Base-by-base conservation (phyloP, 202 grass and related monocot species). In the Schoenoplectus triqueter region DNA sequence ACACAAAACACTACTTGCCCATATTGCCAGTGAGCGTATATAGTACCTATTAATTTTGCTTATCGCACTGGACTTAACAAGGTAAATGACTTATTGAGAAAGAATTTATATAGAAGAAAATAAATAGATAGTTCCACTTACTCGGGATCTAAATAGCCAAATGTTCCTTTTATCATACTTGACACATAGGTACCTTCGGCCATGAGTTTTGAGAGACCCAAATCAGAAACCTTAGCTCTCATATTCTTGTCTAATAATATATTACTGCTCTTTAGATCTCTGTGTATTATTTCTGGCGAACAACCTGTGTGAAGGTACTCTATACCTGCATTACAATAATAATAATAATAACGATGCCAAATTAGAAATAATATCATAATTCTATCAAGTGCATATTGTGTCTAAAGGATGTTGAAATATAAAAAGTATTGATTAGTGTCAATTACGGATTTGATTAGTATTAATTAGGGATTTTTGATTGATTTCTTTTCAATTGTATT, bases 241-340 rank as follows among this genome's bases (percentile, higher is more conserved):
- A 86, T 86, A 69, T 80, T 78, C 39, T 79, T 86, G 49, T 86
- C 84, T 79, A 86, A 55, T 41, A 86, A 65, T 79, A 86, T 86
- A 80, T 86, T 86, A 22, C 61, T 86, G 47, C 71, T 86, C 48
- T 86, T 86, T 19, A 86, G 39, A 47, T 86, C 84, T 59, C 84
- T 51, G 77, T 86, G 84, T 67, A 86, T 86, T 7, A 86, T 55
- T 55, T 45, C 64, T 22, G 84, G 84, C 7, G 66, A 79, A 74
- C 84, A 86, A 2, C 84, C 84, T 55, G 76, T 86, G 55, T 86
- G 84, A 76, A 86, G 77, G 84, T 86, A 86, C 61, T 76, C 51
- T 47, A 86, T 79, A 44, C 84, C 84, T 86, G 45, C 19, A 74
- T 44, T 60, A 60, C 62, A 42, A 47, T 5, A 85, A 42, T 13